Conservation (phyloP, 1,284 basidiomycete species). For the Papiliotrema fonsecae region DNA sequence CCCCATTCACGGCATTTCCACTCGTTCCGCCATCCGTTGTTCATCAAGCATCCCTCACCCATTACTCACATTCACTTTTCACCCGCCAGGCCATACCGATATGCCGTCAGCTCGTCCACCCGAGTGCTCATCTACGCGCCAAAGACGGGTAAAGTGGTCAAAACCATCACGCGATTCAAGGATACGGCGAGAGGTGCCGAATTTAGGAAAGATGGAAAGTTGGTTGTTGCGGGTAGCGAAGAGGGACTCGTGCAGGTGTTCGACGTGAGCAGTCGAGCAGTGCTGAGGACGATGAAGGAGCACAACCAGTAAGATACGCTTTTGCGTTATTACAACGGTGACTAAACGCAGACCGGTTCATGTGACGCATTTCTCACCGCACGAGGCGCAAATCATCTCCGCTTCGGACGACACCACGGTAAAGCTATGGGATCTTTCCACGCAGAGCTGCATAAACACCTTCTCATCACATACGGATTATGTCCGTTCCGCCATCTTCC, state of each 20-base stretch:
- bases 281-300: constrained; percentile 82
- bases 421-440: constrained; percentile 91
- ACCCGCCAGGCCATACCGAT: constrained; percentile 76
- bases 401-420: constrained; percentile 96
- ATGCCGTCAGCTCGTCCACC: constrained; percentile 91
- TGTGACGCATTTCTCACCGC: constrained; percentile 83
- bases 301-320: constrained; percentile 70
- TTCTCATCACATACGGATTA: constrained; percentile 89
- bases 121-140: constrained; percentile 94
- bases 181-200: constrained; percentile 85
- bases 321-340: not conserved
- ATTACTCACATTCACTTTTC: constrained; percentile 89
- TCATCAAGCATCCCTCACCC: constrained; percentile 88
- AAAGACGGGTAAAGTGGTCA: constrained; percentile 88
- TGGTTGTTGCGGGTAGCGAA: constrained; percentile 93
- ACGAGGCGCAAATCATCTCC: constrained; percentile 79
- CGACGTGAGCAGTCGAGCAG: constrained; percentile 89
- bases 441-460: constrained; percentile 71
- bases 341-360: constrained; percentile 65
- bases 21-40: constrained; percentile 47
- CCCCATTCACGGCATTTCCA: constrained; percentile 48
- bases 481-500: constrained; percentile 85
- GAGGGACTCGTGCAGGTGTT: constrained; percentile 94
- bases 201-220: constrained; percentile 87
- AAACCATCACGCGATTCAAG: constrained; percentile 95